Evolutionary conservation across 306 rosid species (phyloP).

Genomic region (Phaseolus lunatus): DNA sequence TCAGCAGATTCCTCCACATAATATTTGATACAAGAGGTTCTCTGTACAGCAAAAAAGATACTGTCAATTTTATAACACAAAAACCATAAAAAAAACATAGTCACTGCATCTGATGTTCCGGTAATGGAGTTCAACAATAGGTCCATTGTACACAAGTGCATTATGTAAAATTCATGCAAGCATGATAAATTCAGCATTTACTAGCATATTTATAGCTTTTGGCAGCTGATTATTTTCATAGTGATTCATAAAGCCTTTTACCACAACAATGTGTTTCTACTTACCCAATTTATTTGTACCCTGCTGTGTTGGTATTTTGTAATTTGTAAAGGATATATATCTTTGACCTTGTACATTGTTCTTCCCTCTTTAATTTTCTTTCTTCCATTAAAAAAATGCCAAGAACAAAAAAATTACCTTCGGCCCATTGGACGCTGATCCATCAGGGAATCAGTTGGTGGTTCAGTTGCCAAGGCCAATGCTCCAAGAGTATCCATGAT

Average conservation of each 20-base stretch:
- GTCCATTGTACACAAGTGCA: background rate
- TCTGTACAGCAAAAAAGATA: slow-evolving; percentile 55
- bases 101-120: background rate
- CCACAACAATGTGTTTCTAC: background rate
- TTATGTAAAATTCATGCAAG: slow-evolving; percentile 31
- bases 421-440: slow-evolving; percentile 82
- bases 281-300: background rate
- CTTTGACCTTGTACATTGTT: slow-evolving; percentile 5
- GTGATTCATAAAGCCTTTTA: slow-evolving; percentile 11
- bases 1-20: slow-evolving; percentile 93
- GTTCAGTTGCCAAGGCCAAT: slow-evolving; percentile 95
- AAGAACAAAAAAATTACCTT: slow-evolving; percentile 53
- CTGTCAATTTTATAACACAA: slow-evolving; percentile 17
- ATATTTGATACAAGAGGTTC: slow-evolving; percentile 92
- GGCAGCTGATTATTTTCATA: background rate
- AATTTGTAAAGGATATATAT: background rate
- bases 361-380: background rate
- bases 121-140: slow-evolving; percentile 30
- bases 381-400: background rate
- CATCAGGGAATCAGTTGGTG: slow-evolving; percentile 96
- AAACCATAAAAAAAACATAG: slow-evolving; percentile 27
- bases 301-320: background rate
- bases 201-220: slow-evolving; percentile 27
- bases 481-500: slow-evolving; percentile 99
- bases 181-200: background rate